Evolutionary conservation across 2,329 filamentous ascomycete genomes (phyloP), one percentile per base, ranked within the genome.

Genomic region (Phyllosticta citriasiana): DNA sequence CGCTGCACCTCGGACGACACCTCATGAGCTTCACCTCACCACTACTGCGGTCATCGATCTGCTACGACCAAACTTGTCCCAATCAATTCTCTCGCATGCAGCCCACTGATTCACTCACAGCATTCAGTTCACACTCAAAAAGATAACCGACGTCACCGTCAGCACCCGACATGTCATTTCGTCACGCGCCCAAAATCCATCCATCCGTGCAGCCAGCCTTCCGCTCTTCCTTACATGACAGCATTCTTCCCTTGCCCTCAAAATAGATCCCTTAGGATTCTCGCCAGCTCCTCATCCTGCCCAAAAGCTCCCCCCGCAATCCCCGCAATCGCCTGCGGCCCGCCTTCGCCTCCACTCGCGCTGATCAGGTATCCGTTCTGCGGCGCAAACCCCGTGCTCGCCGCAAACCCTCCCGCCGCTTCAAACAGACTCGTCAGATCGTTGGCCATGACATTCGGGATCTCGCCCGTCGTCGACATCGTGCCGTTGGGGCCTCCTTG

Each of bases 371-470:
- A 71, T 12, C 60, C 56, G 16, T 58, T 62, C 52, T 62, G 60
- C 52, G 60, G 55, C 24, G 60, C 55, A 26, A 62, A 62, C 3
- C 60, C 60, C 9, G 60, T 62, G 55, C 55, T 58, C 22, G 60
- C 55, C 60, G 60, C 22, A 64, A 79, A 81, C 0, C 79, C 80
- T 0, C 84, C 84, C 3, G 84, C 83, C 47, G 84, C 82, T 67
- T 87, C 84, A 62, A 87, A 87, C 54, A 87, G 68, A 64, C 79
- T 83, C 3, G 83, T 85, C 57, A 87, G 70, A 68, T 87, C 84
- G 63, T 84, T 84, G 59, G 85, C 84, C 68, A 85, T 79, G 8
- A 80, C 80, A 66, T 86, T 82, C 57, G 84, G 83, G 65, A 79
- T 83, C 50, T 77, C 82, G 25, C 80, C 80, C 12, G 72, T 60